A percentile compares a stretch with the other conserved stretches of the same genome.
These are phyloP conservation scores for Trypanosoma vivax DNA, from an alignment of 208 protist genomes.

Conservation along the genomic window DNA sequence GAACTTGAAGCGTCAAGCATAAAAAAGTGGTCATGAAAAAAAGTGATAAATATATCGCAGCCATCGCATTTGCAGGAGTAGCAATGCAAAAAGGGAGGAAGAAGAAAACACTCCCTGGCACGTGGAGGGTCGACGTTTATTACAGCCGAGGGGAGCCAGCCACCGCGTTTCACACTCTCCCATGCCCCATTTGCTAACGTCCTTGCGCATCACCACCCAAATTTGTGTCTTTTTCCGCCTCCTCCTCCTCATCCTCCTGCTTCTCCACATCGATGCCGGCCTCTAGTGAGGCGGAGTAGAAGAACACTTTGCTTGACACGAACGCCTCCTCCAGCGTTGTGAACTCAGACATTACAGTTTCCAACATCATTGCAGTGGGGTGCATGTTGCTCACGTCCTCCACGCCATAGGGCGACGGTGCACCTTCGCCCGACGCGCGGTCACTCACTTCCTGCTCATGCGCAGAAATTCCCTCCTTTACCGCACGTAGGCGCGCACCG, in stretches of 20 bases:
- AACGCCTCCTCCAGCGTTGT: constrained; percentile 59
- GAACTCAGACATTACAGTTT: constrained; percentile 47
- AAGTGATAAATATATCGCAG: too few species aligned
- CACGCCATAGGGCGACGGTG: constrained; percentile 15
- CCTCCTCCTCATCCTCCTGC: constrained; percentile 9
- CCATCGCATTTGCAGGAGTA: too few species aligned
- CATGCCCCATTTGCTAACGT: neutral
- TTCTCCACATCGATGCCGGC: neutral
- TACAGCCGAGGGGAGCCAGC: neutral
- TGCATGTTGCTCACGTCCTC: constrained; percentile 56
- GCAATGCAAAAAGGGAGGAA: too few species aligned
- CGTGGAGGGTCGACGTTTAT: too few species aligned
- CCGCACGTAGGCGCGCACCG: constrained; percentile 14
- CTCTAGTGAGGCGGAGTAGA: constrained; percentile 20
- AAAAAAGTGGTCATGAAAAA: too few species aligned
- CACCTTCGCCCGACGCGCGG: neutral
- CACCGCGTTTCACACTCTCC: too few species aligned
- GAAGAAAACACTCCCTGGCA: too few species aligned
- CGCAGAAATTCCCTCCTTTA: constrained; percentile 25
- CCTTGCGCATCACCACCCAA: neutral
- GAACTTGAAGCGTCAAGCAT: too few species aligned
- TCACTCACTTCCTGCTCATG: constrained; percentile 12
- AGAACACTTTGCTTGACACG: constrained; percentile 60
- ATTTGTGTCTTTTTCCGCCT: constrained; percentile 15
- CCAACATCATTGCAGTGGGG: constrained; percentile 54